A percentile compares a stretch with the other conserved stretches of the same genome.
Evolutionary conservation across 306 rosid genomes (phyloP).

Genomic region (Acacia melanoxylon): DNA sequence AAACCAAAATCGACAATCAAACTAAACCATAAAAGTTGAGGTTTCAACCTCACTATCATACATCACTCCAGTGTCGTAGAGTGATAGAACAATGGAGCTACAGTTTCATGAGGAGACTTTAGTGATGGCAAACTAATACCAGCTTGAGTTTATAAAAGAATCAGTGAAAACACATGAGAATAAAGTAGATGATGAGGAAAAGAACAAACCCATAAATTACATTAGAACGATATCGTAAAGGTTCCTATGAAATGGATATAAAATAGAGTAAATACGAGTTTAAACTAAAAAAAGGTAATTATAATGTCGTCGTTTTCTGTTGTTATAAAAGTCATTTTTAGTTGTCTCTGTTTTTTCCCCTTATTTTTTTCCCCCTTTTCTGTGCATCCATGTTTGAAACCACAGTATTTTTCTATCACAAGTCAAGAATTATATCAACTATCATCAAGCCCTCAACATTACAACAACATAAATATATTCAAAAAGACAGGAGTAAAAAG

Average conservation of each 20-base stretch:
- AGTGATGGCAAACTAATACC: not conserved
- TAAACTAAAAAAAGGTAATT: too few species aligned
- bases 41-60: not conserved
- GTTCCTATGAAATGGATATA: too few species aligned
- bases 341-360: not conserved
- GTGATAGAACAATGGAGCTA: not conserved
- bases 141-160: too few species aligned
- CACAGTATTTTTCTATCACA: not conserved
- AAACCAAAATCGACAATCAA: not conserved
- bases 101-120: not conserved
- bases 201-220: not conserved
- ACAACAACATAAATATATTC: conserved; percentile 14
- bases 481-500: conserved; percentile 17
- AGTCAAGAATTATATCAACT: not conserved
- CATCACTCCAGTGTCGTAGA: not conserved
- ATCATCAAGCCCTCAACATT: not conserved
- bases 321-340: not conserved
- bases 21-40: not conserved
- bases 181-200: too few species aligned
- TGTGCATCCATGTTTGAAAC: not conserved
- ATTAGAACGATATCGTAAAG: not conserved
- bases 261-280: too few species aligned
- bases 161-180: too few species aligned
- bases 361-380: not conserved
- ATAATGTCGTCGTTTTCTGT: not conserved